Percentiles rank a stretch among this genome's conserved stretches.
These are phyloP conservation scores for Encephalitozoon intestinalis DNA, from an alignment of 371 early-diverging fungal genomes.

Conservation along the genomic window DNA sequence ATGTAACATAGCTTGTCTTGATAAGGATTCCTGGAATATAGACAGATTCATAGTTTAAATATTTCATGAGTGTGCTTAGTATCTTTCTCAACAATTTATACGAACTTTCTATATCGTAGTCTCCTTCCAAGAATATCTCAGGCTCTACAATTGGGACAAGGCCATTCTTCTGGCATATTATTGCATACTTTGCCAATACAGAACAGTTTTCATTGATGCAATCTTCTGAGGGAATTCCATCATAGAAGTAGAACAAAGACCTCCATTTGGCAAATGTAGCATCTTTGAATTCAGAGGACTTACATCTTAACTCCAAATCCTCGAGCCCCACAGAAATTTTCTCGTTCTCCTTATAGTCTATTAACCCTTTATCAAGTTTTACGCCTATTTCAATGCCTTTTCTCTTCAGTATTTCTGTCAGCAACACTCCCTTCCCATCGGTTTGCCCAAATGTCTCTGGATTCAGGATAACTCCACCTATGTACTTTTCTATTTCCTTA, in stretches of 20 bases:
- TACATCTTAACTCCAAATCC: slow-evolving; percentile 63
- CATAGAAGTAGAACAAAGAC: slow-evolving; percentile 63
- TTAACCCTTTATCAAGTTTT: slow-evolving; percentile 65
- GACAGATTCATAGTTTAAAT: slow-evolving; percentile 62
- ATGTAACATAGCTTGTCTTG: slow-evolving; percentile 66
- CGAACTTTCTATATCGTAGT: slow-evolving; percentile 63
- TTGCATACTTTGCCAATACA: slow-evolving; percentile 65
- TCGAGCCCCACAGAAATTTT: slow-evolving; percentile 66
- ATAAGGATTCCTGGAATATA: slow-evolving; percentile 65
- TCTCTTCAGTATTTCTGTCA: slow-evolving; percentile 62
- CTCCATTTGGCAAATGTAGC: slow-evolving; percentile 69
- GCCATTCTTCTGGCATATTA: slow-evolving; percentile 64
- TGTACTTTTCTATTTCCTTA: slow-evolving; percentile 60
- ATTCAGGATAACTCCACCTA: slow-evolving; percentile 66
- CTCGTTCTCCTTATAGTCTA: slow-evolving; percentile 62
- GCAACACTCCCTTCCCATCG: slow-evolving; percentile 61
- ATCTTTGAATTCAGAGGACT: slow-evolving; percentile 61
- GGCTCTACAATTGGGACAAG: slow-evolving; percentile 68
- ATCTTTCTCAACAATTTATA: slow-evolving; percentile 62
- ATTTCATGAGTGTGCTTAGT: slow-evolving; percentile 63
- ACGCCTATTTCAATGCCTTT: slow-evolving; percentile 64
- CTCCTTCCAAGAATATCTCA: slow-evolving; percentile 66
- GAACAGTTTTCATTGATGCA: slow-evolving; percentile 65
- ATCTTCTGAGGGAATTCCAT: slow-evolving; percentile 60
- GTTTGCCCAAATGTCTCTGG: slow-evolving; percentile 66